Evolutionary conservation across 2,329 filamentous ascomycete species (phyloP).

Genomic region (Epichloe typhina): DNA sequence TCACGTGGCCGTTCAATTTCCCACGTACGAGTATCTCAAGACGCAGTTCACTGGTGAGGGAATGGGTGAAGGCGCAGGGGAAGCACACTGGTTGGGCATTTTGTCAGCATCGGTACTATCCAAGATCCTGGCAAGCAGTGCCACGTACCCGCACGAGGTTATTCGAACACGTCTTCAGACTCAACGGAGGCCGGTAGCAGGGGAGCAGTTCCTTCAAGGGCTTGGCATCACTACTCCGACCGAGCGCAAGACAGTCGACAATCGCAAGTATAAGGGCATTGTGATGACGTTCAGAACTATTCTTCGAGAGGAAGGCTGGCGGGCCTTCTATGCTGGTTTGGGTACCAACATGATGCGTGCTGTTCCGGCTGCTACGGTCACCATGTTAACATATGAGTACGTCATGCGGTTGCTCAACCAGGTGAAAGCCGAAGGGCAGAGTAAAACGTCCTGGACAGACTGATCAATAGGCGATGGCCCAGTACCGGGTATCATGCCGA

Average conservation of each 20-base stretch:
- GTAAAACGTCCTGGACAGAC: conserved; percentile 15
- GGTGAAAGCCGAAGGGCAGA: conserved; percentile 25
- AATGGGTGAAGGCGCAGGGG: conserved; percentile 53
- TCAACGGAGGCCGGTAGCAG: conserved; percentile 59
- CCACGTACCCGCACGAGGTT: conserved; percentile 95
- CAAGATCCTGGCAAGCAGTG: conserved; percentile 86
- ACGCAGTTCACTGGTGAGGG: conserved; percentile 77
- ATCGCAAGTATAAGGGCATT: conserved; percentile 61
- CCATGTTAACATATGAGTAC: conserved; percentile 93
- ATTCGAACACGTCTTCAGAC: conserved; percentile 88
- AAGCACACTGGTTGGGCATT: conserved; percentile 68
- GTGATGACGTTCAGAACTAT: conserved; percentile 75
- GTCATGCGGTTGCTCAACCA: conserved; percentile 41
- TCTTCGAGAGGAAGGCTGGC: conserved; percentile 82
- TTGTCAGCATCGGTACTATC: conserved; percentile 81
- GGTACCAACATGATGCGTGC: conserved; percentile 96
- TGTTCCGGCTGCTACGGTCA: conserved; percentile 89
- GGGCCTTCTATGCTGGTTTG: conserved; percentile 92
- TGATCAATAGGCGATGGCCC: neutral
- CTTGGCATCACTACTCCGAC: conserved; percentile 28
- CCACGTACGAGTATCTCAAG: conserved; percentile 88
- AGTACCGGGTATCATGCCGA: too few relatives aligned
- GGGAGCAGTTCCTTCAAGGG: conserved; percentile 37
- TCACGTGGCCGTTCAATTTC: conserved; percentile 95
- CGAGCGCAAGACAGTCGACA: conserved; percentile 14